Evolutionary conservation across 176 grass and related monocot species (phyloP).

Genomic region (Cenchrus fungigraminus): DNA sequence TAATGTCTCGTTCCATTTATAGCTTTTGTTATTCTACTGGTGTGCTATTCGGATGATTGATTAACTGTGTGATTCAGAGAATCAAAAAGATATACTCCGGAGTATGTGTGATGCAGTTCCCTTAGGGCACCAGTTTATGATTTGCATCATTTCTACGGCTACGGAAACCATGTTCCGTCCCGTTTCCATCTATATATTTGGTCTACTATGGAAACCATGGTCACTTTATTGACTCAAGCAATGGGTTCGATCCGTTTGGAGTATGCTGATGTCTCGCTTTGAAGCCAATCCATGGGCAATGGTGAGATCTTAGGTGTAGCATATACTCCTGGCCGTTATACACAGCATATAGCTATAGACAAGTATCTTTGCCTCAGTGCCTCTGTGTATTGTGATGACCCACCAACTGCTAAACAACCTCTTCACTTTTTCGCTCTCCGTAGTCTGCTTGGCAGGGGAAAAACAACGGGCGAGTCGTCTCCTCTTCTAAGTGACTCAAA

Average conservation of each 20-base stretch:
- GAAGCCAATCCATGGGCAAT: constrained; percentile 11
- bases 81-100: too few species aligned
- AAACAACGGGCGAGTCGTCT: neutral
- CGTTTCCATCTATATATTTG: too few species aligned
- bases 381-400: neutral
- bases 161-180: neutral
- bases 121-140: neutral
- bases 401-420: constrained; percentile 5
- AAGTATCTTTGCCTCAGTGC: neutral
- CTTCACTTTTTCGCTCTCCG: neutral
- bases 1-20: neutral
- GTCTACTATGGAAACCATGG: neutral
- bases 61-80: too few species aligned
- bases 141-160: neutral
- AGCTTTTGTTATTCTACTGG: too few species aligned
- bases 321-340: neutral
- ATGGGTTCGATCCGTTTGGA: neutral
- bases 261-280: constrained; percentile 5
- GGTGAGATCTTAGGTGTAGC: neutral
- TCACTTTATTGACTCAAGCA: neutral
- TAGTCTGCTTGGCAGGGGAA: neutral
- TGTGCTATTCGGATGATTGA: too few species aligned
- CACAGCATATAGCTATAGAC: too few species aligned
- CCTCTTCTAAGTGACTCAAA: constrained; percentile 32
- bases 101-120: neutral